Conservation (phyloP, 495 filamentous ascomycete genomes). For the Pyronema domesticum region DNA sequence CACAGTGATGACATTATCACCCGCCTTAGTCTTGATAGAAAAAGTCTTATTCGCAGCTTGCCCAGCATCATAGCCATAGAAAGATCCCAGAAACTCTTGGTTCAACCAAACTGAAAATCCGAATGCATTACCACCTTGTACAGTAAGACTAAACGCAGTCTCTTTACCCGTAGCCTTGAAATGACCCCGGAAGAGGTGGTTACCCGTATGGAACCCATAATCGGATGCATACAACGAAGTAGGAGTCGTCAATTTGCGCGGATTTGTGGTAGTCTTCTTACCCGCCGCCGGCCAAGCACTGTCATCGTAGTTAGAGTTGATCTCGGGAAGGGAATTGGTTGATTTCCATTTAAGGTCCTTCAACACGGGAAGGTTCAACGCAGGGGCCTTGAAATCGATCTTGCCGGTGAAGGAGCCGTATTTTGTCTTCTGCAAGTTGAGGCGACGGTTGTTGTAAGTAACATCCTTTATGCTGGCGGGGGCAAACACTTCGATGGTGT, state of each 20-base stretch:
- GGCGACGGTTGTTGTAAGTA: slow-evolving; percentile 39
- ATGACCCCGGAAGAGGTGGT: slow-evolving; percentile 50
- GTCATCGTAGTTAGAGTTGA: slow-evolving; percentile 47
- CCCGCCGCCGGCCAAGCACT: slow-evolving; percentile 43
- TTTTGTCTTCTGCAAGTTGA: slow-evolving; percentile 28
- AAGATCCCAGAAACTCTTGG: slow-evolving; percentile 37
- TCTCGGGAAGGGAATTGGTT: slow-evolving; percentile 53
- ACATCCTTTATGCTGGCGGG: slow-evolving; percentile 33
- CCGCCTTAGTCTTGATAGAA: slow-evolving; percentile 36
- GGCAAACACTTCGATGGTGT: slow-evolving; percentile 43
- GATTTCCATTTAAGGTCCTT: slow-evolving; percentile 47
- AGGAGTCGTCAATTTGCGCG: slow-evolving; percentile 38
- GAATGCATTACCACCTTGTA: slow-evolving; percentile 46
- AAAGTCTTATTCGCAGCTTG: slow-evolving; percentile 36
- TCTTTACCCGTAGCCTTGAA: slow-evolving; percentile 52
- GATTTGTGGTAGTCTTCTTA: slow-evolving; percentile 39
- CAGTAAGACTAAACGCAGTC: slow-evolving; percentile 34
- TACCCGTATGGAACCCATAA: slow-evolving; percentile 57
- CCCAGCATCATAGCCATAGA: slow-evolving; percentile 34
- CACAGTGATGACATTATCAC: slow-evolving; percentile 38
- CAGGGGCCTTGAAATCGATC: slow-evolving; percentile 36
- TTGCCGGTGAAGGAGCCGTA: slow-evolving; percentile 36
- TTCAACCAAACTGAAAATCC: slow-evolving; percentile 42
- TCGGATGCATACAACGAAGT: slow-evolving; percentile 49
- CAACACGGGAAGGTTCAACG: slow-evolving; percentile 37